These are phyloP conservation scores for Cephalotrichum gorgonifer DNA, from an alignment of 2,329 filamentous ascomycete genomes.

Conservation along the genomic window DNA sequence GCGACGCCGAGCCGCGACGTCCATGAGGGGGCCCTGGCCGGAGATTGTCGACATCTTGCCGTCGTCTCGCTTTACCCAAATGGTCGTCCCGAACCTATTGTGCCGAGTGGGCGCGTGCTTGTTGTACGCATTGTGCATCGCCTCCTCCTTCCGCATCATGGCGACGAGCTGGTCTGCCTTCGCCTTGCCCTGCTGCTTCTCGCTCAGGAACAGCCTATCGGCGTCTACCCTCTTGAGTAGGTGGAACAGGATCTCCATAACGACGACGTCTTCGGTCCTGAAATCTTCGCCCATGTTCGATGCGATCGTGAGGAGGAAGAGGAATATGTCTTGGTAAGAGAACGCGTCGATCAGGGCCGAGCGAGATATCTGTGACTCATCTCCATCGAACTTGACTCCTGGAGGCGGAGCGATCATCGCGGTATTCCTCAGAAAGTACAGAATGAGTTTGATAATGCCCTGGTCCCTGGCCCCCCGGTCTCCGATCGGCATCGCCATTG, in stretches of 20 bases:
- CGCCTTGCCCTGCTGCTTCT: constrained; percentile 57
- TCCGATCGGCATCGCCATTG: constrained; percentile 68
- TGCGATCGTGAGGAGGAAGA: constrained; percentile 72
- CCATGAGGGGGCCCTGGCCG: constrained; percentile 74
- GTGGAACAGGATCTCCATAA: constrained; percentile 89
- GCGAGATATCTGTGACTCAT: constrained; percentile 80
- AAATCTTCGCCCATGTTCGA: constrained; percentile 95
- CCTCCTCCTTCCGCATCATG: constrained; percentile 71
- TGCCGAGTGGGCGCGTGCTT: constrained; percentile 76
- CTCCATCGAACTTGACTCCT: constrained; percentile 67
- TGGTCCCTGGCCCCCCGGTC: constrained; percentile 75
- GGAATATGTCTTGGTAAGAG: constrained; percentile 81
- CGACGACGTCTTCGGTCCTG: constrained; percentile 73
- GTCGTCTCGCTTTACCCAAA: constrained; percentile 86
- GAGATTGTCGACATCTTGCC: constrained; percentile 78
- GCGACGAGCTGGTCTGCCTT: constrained; percentile 63
- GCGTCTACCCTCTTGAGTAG: constrained; percentile 82
- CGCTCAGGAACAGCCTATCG: constrained; percentile 75
- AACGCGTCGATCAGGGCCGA: constrained; percentile 85
- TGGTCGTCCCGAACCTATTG: constrained; percentile 92
- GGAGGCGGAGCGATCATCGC: constrained; percentile 70
- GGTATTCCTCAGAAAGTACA: constrained; percentile 85
- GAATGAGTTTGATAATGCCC: constrained; percentile 79
- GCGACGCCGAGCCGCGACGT: constrained; percentile 60
- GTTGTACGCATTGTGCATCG: constrained; percentile 69